Evolutionary conservation across 345 rosid species (phyloP), one percentile per base, ranked within the genome.

Genomic region (Murraya paniculata): DNA sequence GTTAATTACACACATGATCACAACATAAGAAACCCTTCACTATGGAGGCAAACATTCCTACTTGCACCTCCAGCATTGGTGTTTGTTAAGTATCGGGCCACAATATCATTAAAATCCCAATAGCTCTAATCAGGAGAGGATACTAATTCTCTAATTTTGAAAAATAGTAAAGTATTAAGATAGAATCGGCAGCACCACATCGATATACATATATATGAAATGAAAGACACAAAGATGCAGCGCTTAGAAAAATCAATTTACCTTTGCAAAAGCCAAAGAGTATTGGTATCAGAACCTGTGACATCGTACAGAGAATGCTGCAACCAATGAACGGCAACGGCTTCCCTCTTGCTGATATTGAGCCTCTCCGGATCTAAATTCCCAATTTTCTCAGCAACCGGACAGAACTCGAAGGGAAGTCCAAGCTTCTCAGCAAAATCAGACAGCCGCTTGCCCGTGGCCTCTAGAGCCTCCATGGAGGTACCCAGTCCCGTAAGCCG

Each of bases 221-320:
- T 45, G 50, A 45, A 3, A 45, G 50, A 13, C n/a, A 64, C 2
- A 19, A 2, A 33, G 21, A 2, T 6, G 35, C 13, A 22, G 9
- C 48, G 5, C 16, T 7, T 39, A 19, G 45, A 30, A n/a, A 6
- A 71, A 53, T 71, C 24, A 50, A 45, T 7, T 84, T 89, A 95
- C 99, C 99, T 90, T 77, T 94, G 97, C 82, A 96, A 78, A 45
- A 96, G 88, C 90, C 93, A 90, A 25, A 96, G 94, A 2, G 92
- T 89, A 62, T 92, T 94, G 76, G 94, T 65, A 81, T 96, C 98
- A 68, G 99, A 96, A 71, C 99, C 99, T 41, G 98, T 92, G 56
- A 96, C 97, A 67, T 96, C 99, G 85, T 96, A 96, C 33, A 96
- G 97, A 10, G 99, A 96, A 83, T 96, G 99, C 68, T 96, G 99